Evolutionary conservation across 2,329 filamentous ascomycete genomes (phyloP).

Genomic region (Fusarium gaditjirri): DNA sequence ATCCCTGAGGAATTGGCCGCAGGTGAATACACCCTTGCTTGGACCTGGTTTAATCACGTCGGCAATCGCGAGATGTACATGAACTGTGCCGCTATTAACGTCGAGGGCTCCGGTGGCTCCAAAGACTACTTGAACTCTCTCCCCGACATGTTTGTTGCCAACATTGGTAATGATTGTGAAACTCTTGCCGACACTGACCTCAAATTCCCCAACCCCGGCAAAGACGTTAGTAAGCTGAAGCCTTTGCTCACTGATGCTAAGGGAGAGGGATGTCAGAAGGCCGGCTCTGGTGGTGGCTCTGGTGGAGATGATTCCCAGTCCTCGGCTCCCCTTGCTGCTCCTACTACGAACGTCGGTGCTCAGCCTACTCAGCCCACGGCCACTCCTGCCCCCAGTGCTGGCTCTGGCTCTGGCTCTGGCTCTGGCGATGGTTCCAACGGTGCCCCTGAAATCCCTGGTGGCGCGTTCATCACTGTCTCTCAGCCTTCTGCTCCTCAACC

Average conservation of each 20-base stretch:
- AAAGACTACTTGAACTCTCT: slow-evolving; percentile 68
- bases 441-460: slow-evolving; percentile 44
- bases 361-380: not conserved
- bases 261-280: not conserved
- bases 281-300: not conserved
- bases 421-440: not conserved
- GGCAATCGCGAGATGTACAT: slow-evolving; percentile 98
- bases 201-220: slow-evolving; percentile 70
- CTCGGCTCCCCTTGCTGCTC: slow-evolving; percentile 42
- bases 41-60: slow-evolving; percentile 94
- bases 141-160: slow-evolving; percentile 77
- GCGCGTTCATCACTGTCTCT: slow-evolving; percentile 54
- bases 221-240: slow-evolving; percentile 61
- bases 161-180: slow-evolving; percentile 66
- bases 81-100: slow-evolving; percentile 84
- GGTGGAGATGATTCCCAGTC: not conserved
- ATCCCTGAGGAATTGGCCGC: slow-evolving; percentile 77
- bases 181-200: slow-evolving; percentile 30
- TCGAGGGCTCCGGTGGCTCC: slow-evolving; percentile 65
- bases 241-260: slow-evolving; percentile 18
- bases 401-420: not conserved
- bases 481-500: slow-evolving; percentile 1
- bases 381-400: not conserved
- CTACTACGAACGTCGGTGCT: slow-evolving; percentile 28
- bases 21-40: slow-evolving; percentile 84